Base-by-base conservation (phyloP, 176 grass and related monocot genomes). In the Melocanna baccifera region DNA sequence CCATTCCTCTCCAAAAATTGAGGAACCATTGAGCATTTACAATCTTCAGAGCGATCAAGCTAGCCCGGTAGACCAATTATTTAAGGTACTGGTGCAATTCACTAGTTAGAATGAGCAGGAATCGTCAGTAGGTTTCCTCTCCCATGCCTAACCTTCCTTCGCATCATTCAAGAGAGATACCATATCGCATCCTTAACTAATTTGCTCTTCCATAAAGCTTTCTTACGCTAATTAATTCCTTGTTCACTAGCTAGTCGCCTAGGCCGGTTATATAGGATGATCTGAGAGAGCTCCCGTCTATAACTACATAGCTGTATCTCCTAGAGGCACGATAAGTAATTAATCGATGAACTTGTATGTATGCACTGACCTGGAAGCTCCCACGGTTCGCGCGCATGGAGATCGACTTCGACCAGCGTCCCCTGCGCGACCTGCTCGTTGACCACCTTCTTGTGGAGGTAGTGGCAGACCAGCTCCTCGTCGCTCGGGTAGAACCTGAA, bases 391-490 rank as follows among this genome's bases (percentile, higher is more conserved):
- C 84, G 77, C 18, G 84, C 74, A 74, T 96, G 94, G 56, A 96
- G 88, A 55, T 96, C 89, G 15, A 96, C 94, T 51, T 96, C 94
- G 11, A 96, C 91, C 36, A 96, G 84, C 28, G 91, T 96, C 62
- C 86, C 89, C 57, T 86, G 85, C 13, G 87, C 81, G 65, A 62
- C 83, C 73, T 76, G 69, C 78, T 91, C 69, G 83, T 88, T 83
- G 71, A 63, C 22, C 55, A 93, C 91, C 84, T 97, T 97, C 84
- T 88, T 91, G 89, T 66, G 84, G 77, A 97, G 89, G 61, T 93
- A 97, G 69, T 97, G 89, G 87, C 94, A 91, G 43, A 97, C 91
- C 46, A 97, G 56, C 85, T 97, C 94, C 77, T 96, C 94, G 88
- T 96, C 94, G 72, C 84, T 96, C 0, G 91, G 94, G 81, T 86